phyloP scores from a whole-genome alignment of 2,329 filamentous ascomycete genomes.

The Cadophora sp. region DNA sequence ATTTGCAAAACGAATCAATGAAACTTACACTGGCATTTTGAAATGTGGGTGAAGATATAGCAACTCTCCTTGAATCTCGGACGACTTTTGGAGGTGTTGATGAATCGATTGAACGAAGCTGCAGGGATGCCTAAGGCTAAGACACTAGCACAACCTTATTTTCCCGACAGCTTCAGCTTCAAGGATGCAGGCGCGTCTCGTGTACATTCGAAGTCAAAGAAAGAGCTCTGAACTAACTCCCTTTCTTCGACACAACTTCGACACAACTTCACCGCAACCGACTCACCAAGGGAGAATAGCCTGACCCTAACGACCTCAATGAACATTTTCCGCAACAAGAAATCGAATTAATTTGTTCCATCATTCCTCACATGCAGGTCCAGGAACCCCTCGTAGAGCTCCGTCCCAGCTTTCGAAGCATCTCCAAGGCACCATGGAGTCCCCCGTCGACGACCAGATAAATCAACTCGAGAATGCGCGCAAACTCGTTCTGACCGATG shows the following conservation, averaged over 20 bases:
- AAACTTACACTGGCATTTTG: constrained; percentile 43
- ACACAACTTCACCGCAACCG: not conserved
- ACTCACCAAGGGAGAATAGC: constrained; percentile 29
- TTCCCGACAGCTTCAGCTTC: constrained; percentile 1
- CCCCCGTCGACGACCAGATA: constrained; percentile 75
- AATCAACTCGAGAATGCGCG: constrained; percentile 89
- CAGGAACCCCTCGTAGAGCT: constrained; percentile 39
- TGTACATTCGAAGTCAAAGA: constrained; percentile 2
- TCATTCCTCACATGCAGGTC: constrained; percentile 34
- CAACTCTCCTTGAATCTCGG: constrained; percentile 2
- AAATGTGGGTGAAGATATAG: constrained; percentile 13
- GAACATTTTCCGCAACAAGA: constrained; percentile 13
- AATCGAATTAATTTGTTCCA: constrained; percentile 15
- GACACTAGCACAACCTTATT: constrained; percentile 1
- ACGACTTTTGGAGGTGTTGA: not conserved
- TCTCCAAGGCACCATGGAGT: constrained; percentile 53
- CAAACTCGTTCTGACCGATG: constrained; percentile 85
- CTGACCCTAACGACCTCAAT: constrained; percentile 1
- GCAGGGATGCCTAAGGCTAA: not conserved
- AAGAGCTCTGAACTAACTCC: not conserved
- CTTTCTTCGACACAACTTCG: constrained; percentile 14
- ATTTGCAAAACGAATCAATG: not conserved
- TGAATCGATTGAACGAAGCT: not conserved
- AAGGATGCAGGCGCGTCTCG: constrained; percentile 4
- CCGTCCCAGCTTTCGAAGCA: constrained; percentile 27